Percentiles rank a stretch among this genome's conserved stretches.
Conservation (phyloP, 2,329 filamentous ascomycete genomes). For the Ophioceras dolichostomum region DNA sequence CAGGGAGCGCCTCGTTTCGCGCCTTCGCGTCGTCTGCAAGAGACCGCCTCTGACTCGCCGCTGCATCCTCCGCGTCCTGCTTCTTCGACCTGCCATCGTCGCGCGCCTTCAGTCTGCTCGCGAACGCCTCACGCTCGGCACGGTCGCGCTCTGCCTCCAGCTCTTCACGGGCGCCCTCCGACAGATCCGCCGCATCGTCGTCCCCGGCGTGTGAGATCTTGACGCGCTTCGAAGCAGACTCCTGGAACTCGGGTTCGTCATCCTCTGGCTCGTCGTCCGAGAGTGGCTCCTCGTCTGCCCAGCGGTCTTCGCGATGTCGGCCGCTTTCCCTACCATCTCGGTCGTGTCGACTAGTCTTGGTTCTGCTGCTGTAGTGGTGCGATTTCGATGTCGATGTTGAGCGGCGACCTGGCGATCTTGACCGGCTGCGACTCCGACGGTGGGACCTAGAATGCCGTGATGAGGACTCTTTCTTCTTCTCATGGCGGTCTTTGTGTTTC, state of each 20-base stretch:
- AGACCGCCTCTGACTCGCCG: conserved; percentile 46
- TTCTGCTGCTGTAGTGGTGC: conserved; percentile 22
- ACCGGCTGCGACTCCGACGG: conserved; percentile 16
- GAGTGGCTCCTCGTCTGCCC: conserved; percentile 64
- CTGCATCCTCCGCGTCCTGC: conserved; percentile 41
- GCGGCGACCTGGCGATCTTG: conserved; percentile 9
- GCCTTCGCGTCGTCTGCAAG: conserved; percentile 57
- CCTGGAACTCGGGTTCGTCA: conserved; percentile 47
- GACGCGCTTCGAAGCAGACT: conserved; percentile 59
- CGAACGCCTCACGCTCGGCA: conserved; percentile 67
- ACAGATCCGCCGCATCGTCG: conserved; percentile 34
- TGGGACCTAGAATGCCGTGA: conserved; percentile 13
- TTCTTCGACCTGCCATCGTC: conserved; percentile 62
- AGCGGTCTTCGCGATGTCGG: conserved; percentile 48
- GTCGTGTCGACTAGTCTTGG: conserved; percentile 24
- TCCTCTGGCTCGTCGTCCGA: conserved; percentile 28
- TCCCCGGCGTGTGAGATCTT: conserved; percentile 42
- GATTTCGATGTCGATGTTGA: conserved; percentile 25
- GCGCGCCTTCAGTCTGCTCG: conserved; percentile 60
- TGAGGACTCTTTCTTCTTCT: conserved; percentile 23
- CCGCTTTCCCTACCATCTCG: conserved; percentile 17
- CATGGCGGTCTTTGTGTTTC: conserved; percentile 33
- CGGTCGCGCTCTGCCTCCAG: conserved; percentile 52
- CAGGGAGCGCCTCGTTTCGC: conserved; percentile 60
- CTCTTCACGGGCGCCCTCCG: conserved; percentile 47